Percentiles rank a stretch among this genome's conserved stretches.
Evolutionary conservation across 2,329 filamentous ascomycete genomes (phyloP).

Genomic region (Diaporthe citrichinensis): DNA sequence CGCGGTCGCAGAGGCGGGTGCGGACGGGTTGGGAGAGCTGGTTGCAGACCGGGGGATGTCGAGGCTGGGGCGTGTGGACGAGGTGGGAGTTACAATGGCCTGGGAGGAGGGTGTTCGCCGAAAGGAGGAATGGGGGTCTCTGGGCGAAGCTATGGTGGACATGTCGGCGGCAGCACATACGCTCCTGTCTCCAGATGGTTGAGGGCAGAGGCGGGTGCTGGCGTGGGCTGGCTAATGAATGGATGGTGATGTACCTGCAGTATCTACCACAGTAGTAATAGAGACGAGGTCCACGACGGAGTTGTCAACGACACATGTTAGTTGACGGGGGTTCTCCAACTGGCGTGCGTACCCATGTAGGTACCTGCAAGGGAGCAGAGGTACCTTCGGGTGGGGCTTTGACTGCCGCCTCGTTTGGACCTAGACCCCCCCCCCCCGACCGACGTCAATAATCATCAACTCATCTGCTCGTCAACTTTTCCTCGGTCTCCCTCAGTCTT

Average conservation of each 20-base stretch:
- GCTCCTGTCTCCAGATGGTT: background rate
- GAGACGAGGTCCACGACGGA: background rate
- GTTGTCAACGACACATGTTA: slow-evolving; percentile 14
- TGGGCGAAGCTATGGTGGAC: slow-evolving; percentile 76
- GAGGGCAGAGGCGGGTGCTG: background rate
- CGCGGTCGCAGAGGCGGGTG: slow-evolving; percentile 42
- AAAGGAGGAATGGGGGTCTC: slow-evolving; percentile 70
- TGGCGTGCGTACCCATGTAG: background rate
- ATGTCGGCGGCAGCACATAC: slow-evolving; percentile 54
- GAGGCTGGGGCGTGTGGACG: slow-evolving; percentile 81
- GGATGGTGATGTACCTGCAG: background rate
- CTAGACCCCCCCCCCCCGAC: background rate
- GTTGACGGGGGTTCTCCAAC: slow-evolving; percentile 9
- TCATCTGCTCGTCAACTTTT: background rate
- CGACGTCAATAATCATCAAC: background rate
- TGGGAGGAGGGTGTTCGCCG: slow-evolving; percentile 67
- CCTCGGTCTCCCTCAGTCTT: background rate
- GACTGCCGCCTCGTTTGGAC: too few species aligned
- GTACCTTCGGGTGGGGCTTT: background rate
- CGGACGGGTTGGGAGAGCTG: slow-evolving; percentile 63
- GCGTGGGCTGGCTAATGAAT: background rate
- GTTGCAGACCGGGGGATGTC: slow-evolving; percentile 74
- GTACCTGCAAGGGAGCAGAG: background rate
- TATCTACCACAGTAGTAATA: too few species aligned
- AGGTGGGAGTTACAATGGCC: slow-evolving; percentile 74